phyloP scores from a whole-genome alignment of 106 monocot genomes.

The Xerophyta viscosa region DNA sequence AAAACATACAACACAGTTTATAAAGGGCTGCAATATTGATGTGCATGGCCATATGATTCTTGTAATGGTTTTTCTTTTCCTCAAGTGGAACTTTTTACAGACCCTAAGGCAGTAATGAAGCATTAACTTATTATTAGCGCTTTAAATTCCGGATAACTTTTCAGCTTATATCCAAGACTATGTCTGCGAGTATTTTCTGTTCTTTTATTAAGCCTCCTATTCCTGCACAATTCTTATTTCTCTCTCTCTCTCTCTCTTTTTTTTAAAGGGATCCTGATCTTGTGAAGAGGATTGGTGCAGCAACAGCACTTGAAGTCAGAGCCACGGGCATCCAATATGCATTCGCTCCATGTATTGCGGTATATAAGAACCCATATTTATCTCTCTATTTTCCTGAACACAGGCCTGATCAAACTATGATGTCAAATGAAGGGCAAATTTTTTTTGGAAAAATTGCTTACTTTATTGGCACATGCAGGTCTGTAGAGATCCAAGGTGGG shows the following conservation, averaged over 20 bases:
- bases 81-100: neutral
- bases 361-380: neutral
- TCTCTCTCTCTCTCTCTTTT: neutral
- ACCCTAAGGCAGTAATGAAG: neutral
- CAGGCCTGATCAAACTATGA: neutral
- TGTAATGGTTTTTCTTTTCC: slow-evolving; percentile 1
- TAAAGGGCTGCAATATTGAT: too few species aligned
- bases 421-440: neutral
- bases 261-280: slow-evolving; percentile 44
- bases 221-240: neutral
- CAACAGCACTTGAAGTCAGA: slow-evolving; percentile 16
- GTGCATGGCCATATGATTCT: neutral
- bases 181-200: neutral
- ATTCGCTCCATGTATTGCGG: slow-evolving; percentile 21
- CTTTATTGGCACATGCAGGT: slow-evolving; percentile 10
- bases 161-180: neutral
- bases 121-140: too few species aligned
- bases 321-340: slow-evolving; percentile 15
- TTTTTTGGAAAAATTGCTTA: neutral
- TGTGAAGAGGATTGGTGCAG: slow-evolving; percentile 9
- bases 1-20: too few species aligned
- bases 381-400: too few species aligned
- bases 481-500: slow-evolving; percentile 28
- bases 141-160: neutral
- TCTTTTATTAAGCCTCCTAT: neutral